Evolutionary conservation across 345 rosid genomes (phyloP), one percentile per base, ranked within the genome.

Genomic region (Noccaea bulbosa): DNA sequence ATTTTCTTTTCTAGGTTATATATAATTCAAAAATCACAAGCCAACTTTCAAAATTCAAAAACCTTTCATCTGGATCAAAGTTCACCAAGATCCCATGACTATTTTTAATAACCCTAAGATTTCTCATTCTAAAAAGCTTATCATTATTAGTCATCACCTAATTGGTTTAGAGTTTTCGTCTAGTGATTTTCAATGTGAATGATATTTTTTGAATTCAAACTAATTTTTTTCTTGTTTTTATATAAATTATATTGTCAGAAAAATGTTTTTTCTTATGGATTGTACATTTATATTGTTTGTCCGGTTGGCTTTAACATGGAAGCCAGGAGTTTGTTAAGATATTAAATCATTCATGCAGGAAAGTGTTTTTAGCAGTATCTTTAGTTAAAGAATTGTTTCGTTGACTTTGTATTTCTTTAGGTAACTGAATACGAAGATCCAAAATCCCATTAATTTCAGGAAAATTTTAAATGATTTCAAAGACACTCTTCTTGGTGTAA

Each of bases 231-330:
- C 41, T n/a, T 41, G 30, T 27, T 27, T 27, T 44, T 3, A 5
- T 34, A 54, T 15, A 57, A 46, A 38, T 57, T 58, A 57, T 37
- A 24, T 11, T 37, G 40, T 58, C 57, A 40, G 59, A 39, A 59
- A 70, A 30, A 3, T 48, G 65, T 48, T 35, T 58, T 47, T 58
- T 9, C 52, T 61, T 40, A 60, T 61, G 61, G 51, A 61, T 40
- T 43, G 61, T 70, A 30, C 68, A 62, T 44, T 71, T 62, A 59
- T 34, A 35, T 70, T 35, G 44, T 44, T 72, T 72, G 70, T 63
- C 76, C 6, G 55, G 76, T 64, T 64, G 76, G 64, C 60, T 55
- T 44, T 63, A 72, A 72, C 70, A 65, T 64, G 76, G 48, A 27
- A 53, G 62, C 32, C 30, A 54, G 1, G 12, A 40, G 40, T 45